Evolutionary conservation across 768 basidiomycete genomes (phyloP), one percentile per base, ranked within the genome.

Genomic region (Lactifluus rugatus): DNA sequence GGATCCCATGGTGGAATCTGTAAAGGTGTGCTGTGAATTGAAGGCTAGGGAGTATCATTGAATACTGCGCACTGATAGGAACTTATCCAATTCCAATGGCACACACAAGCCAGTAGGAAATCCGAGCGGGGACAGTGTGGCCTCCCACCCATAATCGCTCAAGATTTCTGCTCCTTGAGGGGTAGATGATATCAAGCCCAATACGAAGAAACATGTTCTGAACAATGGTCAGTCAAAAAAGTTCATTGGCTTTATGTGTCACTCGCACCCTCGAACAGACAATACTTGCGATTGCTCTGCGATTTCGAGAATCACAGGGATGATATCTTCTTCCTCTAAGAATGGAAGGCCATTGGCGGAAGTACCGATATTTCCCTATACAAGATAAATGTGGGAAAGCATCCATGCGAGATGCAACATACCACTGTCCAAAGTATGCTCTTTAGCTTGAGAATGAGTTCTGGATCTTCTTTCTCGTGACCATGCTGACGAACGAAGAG

Each of bases 371-470:
- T 94, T 93, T 3, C 96, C 96, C 95, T 98, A 63, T 23, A 54
- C 9, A 34, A 39, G 57, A 53, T 52, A 26, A 54, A 37, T 34
- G 5, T 53, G 34, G 54, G 26, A 54, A 48, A 16, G 48, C 8
- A 26, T 48, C 11, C 21, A 14, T 23, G 60, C 28, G 4, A 21
- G 13, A 48, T 4, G 8, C 19, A 34, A 39, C 54, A 23, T 70
- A 97, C 95, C 55, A 98, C 87, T 5, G 93, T 93, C 96, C 96
- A 99, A 0, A 98, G 75, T 14, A 93, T 88, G 67, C 93, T 95
- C 72, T 99, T 98, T 45, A 99, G 71, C 70, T 90, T 93, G 66
- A 86, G 74, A 48, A 97, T 87, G 36, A 96, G 76, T 41, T 89
- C 89, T 13, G 80, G 71, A 68, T 98, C 95, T 56, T 85, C 81